Evolutionary conservation across 1,284 basidiomycete species (phyloP), one percentile per base, ranked within the genome.

Genomic region (Cryptococcus floricola): DNA sequence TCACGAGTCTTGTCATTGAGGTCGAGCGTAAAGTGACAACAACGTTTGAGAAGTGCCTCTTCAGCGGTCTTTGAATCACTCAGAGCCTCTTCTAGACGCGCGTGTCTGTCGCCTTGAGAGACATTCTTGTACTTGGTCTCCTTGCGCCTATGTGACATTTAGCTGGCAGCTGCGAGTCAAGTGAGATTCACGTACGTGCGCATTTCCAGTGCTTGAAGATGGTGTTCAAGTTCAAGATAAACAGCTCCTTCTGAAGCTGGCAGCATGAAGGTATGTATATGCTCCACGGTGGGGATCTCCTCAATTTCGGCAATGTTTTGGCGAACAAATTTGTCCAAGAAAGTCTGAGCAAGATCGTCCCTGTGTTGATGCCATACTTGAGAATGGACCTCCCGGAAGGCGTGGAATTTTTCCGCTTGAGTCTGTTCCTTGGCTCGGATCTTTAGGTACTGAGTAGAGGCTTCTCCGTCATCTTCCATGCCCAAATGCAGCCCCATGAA

Each of bases 221-320:
- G 89, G 67, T 97, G 93, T 68, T 95, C 92, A n/a, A 97, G 82
- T 73, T 97, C 93, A 39, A 96, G 81, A 71, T 97, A 97, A 59
- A 96, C 91, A 0, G 94, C 93, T 12, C 90, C 87, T 73, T 97
- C 94, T 0, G 94, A 91, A 0, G 94, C 91, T 14, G 94, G 93
- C 13, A 96, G 83, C 37, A 81, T 78, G 45, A 96, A 83, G 39
- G 81, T 80, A 66, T 87, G 81, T 45, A 87, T 78, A 59, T 88
- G 81, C 62, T 84, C 83, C 2, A 83, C 82, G 71, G 85, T 91
- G 1, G 88, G 88, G 58, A 97, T 94, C 74, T 97, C 94, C 61
- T 93, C 92, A 53, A 97, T 97, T 78, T 97, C 94, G 7, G 93
- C 92, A 55, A 95, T 87, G 71, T 97, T 97, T 86, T 96, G 91